Base-by-base conservation (phyloP, 1,139 yeast genomes). In the Pneumocystis carinii region DNA sequence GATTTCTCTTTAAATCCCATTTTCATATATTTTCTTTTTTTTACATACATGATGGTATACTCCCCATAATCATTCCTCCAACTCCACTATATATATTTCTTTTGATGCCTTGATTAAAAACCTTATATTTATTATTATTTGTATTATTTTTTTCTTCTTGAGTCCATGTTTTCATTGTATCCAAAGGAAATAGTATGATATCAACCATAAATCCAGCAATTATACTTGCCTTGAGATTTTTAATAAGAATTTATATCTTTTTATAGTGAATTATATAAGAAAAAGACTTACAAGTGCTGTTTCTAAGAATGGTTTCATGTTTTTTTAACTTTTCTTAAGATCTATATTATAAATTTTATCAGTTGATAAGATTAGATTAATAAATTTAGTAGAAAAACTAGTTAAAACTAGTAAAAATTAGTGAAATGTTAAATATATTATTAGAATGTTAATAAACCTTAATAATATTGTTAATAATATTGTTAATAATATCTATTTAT, bases 161-260 rank as follows among this genome's bases (percentile, higher is more conserved):
- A 19, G 92, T 77, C 65, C 99, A 77, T 0, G 99, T 92, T 75
- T 92, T 92, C 67, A 92, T 70, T 1, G 99, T 94, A 70, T 94
- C 99, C 60, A 92, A 88, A 10, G 99, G 98, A 77, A 92, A 92
- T 75, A 92, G 92, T 8, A 87, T 90, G 60, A 92, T 77, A 75
- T 92, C 99, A 0, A 97, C 90, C 6, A 95, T 85, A 2, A 96
- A 90, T 14, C 98, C 98, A 1, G 98, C 97, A 68, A 95, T 85
- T 19, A 89, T 98, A 59, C 99, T 98, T 48, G 55, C 55, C 55
- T 48, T 12, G 6, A 3, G 10, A 24, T 24, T 24, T 42, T 71
- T 94, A 84, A 83, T 84, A 19, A 10, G 2, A 10, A 1, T 27
- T 27, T 39, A 2, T 7, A 53, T n/a, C 39, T 24, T 19, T 36